Evolutionary conservation across 1,284 basidiomycete genomes (phyloP).

Genomic region (Phaffia rhodozyma): DNA sequence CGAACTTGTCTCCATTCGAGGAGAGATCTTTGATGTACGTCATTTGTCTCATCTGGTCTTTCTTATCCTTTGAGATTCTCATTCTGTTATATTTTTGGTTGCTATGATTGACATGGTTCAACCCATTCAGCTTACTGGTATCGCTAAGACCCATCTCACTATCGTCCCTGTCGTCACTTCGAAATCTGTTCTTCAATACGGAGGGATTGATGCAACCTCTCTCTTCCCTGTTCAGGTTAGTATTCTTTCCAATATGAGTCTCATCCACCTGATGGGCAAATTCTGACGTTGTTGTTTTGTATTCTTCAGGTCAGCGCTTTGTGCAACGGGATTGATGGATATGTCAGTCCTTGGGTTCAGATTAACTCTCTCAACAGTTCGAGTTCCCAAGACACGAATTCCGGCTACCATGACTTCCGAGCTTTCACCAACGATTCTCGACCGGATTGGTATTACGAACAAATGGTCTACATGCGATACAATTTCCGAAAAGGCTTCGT

Average conservation of each 20-base stretch:
- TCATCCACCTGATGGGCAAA: not conserved
- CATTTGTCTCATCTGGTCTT: too few species aligned
- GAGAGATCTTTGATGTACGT: conserved; percentile 78
- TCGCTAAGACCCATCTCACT: conserved; percentile 51
- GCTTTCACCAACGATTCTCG: conserved; percentile 72
- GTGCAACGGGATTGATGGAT: conserved; percentile 73
- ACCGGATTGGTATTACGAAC: conserved; percentile 96
- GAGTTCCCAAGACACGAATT: conserved; percentile 45
- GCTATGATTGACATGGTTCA: conserved; percentile 22
- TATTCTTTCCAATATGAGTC: conserved; percentile 12
- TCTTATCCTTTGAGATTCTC: not conserved
- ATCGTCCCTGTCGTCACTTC: conserved; percentile 61
- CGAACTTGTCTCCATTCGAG: conserved; percentile 70
- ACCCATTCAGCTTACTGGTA: conserved; percentile 30
- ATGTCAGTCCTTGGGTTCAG: conserved; percentile 71
- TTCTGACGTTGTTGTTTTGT: not conserved
- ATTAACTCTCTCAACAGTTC: conserved; percentile 69
- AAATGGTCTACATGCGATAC: conserved; percentile 80
- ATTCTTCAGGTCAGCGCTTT: conserved; percentile 68
- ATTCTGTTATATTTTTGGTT: conserved; percentile 23
- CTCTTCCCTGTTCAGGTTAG: conserved; percentile 88
- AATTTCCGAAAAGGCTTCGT: conserved; percentile 78
- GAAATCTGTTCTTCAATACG: conserved; percentile 69
- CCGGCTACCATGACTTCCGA: conserved; percentile 92
- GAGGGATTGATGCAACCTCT: conserved; percentile 59